Conservation (phyloP, 148 eudicot species). For the Selenicereus undatus region DNA sequence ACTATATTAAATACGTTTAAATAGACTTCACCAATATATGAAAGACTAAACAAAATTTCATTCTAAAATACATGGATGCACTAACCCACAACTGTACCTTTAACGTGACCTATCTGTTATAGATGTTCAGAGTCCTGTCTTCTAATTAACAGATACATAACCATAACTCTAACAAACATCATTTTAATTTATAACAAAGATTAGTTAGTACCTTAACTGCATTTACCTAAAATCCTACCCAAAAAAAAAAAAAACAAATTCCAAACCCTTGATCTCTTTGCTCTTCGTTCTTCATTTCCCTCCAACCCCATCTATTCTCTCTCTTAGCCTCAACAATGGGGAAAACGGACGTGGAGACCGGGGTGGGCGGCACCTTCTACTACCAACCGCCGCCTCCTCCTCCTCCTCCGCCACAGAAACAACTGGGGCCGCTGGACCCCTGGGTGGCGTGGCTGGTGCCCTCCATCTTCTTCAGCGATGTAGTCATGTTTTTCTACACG, state of each 20-base stretch:
- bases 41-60: too few relatives aligned
- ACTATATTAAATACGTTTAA: too few relatives aligned
- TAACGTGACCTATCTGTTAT: too few relatives aligned
- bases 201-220: neutral
- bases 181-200: neutral
- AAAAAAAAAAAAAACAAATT: neutral
- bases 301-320: neutral
- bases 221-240: neutral
- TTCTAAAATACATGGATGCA: too few relatives aligned
- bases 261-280: neutral
- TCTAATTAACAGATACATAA: neutral
- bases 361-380: constrained; percentile 29
- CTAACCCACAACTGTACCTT: too few relatives aligned
- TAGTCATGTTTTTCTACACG: constrained; percentile 27
- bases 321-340: constrained; percentile 22
- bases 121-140: neutral
- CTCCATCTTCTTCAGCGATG: constrained; percentile 32
- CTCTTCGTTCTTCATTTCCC: neutral
- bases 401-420: constrained; percentile 10
- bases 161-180: neutral
- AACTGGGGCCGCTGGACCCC: neutral
- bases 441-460: constrained; percentile 44
- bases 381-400: constrained; percentile 31
- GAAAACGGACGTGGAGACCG: constrained; percentile 31
- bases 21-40: too few relatives aligned